Evolutionary conservation across 108 stramenopile species (phyloP).

Genomic region (Thalassiosira profunda): DNA sequence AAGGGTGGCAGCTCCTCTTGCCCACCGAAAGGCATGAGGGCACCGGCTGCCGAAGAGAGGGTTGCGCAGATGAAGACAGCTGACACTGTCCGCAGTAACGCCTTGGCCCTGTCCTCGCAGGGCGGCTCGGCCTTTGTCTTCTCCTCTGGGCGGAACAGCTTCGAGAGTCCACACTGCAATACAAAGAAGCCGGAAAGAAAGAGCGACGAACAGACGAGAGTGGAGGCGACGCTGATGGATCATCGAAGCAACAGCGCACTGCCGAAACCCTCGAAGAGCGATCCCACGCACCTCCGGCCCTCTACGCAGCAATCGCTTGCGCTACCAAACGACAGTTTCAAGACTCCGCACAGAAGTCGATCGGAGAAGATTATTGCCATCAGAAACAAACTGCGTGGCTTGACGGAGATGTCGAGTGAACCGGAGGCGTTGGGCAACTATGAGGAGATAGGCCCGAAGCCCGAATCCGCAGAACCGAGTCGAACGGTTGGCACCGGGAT

Average conservation of each 20-base stretch:
- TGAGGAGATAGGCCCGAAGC: neutral
- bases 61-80: no score
- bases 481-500: neutral
- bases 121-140: no score
- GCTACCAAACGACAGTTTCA: neutral
- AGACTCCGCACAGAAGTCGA: conserved; percentile 8
- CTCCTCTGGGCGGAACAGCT: no score
- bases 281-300: neutral
- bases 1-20: no score
- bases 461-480: neutral
- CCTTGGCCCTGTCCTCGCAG: no score
- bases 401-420: neutral
- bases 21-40: no score
- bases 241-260: neutral
- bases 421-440: neutral
- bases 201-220: neutral
- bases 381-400: conserved; percentile 1
- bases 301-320: neutral
- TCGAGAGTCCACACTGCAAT: no score
- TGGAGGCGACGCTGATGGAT: neutral
- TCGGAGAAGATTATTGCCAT: neutral
- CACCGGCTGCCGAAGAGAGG: no score
- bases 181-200: neutral
- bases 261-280: neutral
- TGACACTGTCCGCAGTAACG: no score